Evolutionary conservation across 176 grass and related monocot species (phyloP), one percentile per base, ranked within the genome.

Genomic region (Canna indica): DNA sequence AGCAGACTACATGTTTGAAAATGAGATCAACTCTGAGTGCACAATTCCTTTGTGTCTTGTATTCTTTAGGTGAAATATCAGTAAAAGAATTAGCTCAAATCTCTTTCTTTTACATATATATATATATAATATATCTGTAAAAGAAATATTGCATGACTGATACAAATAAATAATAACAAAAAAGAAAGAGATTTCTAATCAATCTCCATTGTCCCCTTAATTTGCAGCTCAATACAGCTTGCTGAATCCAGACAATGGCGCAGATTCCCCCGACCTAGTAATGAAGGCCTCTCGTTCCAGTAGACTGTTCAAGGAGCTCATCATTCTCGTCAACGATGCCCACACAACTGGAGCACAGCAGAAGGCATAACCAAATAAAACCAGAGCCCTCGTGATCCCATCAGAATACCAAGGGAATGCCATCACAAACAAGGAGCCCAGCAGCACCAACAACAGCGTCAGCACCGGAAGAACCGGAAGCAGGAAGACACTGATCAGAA

Each of bases 401-500:
- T 80, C 82, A 33, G 86, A 69, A 76, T 99, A 99, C 95, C 95
- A 99, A 44, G 95, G 95, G 82, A 71, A 99, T 38, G 87, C 95
- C 95, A 94, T 94, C 9, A 90, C 78, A 31, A 88, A 60, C 63
- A 99, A 78, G 44, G 77, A 65, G 22, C 84, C 87, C 7, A 78
- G 20, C 47, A 90, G 68, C 9, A 48, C 90, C 22, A 93, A 18
- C 95, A 84, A 88, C 22, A 79, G 31, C 0, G 90, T 90, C 25
- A 88, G 81, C 57, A 99, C 84, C 3, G 90, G 73, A 61, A 94
- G 75, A 20, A 78, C 39, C 0, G 90, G 90, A 69, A 99, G 90
- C 75, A 88, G 56, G 29, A 99, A 94, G 31, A 75, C 77, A 66
- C 83, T 88, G 82, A 89, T 85, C 76, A 90, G 87, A 0, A 88